Base-by-base conservation (phyloP, 164 flowering plant species). In the Vitis cinerea region DNA sequence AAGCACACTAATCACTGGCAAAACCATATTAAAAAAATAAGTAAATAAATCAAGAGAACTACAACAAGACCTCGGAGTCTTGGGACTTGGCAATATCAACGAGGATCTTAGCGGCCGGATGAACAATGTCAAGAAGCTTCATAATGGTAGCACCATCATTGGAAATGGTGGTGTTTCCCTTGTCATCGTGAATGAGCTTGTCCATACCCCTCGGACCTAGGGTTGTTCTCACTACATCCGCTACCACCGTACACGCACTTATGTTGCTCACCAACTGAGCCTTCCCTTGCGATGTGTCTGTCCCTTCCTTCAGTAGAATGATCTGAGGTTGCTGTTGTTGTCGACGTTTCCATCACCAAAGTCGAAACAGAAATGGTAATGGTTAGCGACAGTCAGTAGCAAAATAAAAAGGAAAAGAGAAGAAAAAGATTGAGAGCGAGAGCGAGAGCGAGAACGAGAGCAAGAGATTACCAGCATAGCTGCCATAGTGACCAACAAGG, bases 61-160 rank as follows among this genome's bases (percentile, higher is more conserved):
- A 37, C 44, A 37, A 6, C 44, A 37, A 37, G 71, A 90, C 99
- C 97, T 96, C 99, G 14, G 99, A 93, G 76, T 96, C 99, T 74
- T 96, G 99, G 1, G 99, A 96, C 75, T 90, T 90, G 69, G 99
- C 99, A 66, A 96, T 93, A 66, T 93, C 99, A 58, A 93, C 98
- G 51, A 96, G 94, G 80, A 93, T 90, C 86, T 92, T 96, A 27
- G 99, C 94, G 15, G 98, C 99, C 2, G 99, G 99, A 44, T 96
- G 98, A 14, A 96, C 83, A 52, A 96, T 89, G 64, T 96, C 97
- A 14, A 96, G 97, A n/a, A 96, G 90, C 84, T 96, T 96, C 99
- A 96, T 96, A 72, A 96, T 96, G 47, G 99, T 96, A 30, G 99
- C 99, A 16, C 99, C 98, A 62, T 96, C 99, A 65, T 93, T 96